These are phyloP conservation scores for Hymenoscyphus salicellus DNA, from an alignment of 2,329 filamentous ascomycete species.

Conservation along the genomic window DNA sequence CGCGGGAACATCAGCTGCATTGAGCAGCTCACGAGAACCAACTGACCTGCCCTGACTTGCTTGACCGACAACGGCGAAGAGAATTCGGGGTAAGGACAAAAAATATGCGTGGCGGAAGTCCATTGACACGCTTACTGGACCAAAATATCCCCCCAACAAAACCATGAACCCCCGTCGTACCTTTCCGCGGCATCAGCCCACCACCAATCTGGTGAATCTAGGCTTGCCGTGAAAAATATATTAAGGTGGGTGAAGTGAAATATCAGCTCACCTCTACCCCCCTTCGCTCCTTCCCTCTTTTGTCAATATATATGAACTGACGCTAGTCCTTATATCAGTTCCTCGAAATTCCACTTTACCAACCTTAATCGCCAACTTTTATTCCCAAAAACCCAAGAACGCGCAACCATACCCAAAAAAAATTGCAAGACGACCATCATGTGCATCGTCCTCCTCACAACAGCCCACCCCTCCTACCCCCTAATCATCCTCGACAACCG, in stretches of 20 bases:
- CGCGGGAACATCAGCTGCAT: neutral
- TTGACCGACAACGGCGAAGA: conserved; percentile 5
- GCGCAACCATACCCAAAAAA: too few species aligned
- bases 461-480: conserved; percentile 70
- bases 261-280: neutral
- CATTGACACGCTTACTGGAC: conserved; percentile 1
- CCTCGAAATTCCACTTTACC: neutral
- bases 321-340: neutral
- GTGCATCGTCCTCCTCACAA: conserved; percentile 77
- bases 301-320: neutral
- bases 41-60: neutral
- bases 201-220: neutral
- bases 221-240: neutral
- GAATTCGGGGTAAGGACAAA: neutral
- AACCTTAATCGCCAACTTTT: neutral
- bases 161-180: neutral
- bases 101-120: neutral
- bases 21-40: conserved; percentile 1
- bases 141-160: neutral
- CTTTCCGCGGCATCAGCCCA: neutral
- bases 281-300: neutral
- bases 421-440: too few species aligned
- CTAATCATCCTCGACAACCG: conserved; percentile 76
- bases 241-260: neutral
- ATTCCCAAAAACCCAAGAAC: neutral